Evolutionary conservation across 805 yeast genomes (phyloP).

Genomic region (Schwanniomyces yamadae): DNA sequence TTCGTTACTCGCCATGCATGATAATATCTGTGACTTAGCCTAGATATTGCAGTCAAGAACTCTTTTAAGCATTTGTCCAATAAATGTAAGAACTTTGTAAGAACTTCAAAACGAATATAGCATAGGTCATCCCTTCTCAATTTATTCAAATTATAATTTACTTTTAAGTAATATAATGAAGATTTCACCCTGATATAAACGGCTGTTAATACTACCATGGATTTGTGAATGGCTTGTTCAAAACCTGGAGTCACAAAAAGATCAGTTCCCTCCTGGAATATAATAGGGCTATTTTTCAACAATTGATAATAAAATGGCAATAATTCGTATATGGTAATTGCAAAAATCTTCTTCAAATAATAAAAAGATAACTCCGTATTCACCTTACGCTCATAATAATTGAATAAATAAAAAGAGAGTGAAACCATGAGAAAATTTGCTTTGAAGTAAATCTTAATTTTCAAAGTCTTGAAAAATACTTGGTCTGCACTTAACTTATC

Average conservation of each 20-base stretch:
- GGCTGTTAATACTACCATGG: slow-evolving; percentile 10
- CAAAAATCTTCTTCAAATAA: slow-evolving; percentile 25
- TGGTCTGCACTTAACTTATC: not conserved
- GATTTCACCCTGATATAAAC: slow-evolving; percentile 7
- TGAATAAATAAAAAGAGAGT: slow-evolving; percentile 23
- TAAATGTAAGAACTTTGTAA: slow-evolving; percentile 9
- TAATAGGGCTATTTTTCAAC: slow-evolving; percentile 8
- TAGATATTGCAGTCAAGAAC: slow-evolving; percentile 8
- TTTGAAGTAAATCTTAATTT: slow-evolving; percentile 19
- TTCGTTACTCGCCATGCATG: slow-evolving; percentile 29
- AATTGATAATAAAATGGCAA: slow-evolving; percentile 19
- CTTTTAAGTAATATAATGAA: slow-evolving; percentile 3
- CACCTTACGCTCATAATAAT: slow-evolving; percentile 24
- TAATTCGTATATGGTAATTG: slow-evolving; percentile 17
- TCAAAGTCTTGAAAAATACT: slow-evolving; percentile 6
- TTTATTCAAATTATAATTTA: not conserved
- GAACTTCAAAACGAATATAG: slow-evolving; percentile 5
- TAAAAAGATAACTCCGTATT: slow-evolving; percentile 22
- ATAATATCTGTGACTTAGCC: slow-evolving; percentile 25
- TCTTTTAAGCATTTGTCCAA: slow-evolving; percentile 10
- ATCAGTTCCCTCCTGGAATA: slow-evolving; percentile 17
- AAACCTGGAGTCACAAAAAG: slow-evolving; percentile 18
- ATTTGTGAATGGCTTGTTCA: slow-evolving; percentile 17
- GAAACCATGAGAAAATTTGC: slow-evolving; percentile 18
- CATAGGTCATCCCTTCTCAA: slow-evolving; percentile 5